Conservation (phyloP, 2,329 filamentous ascomycete genomes). For the Stachybotrys chlorohalonatus region DNA sequence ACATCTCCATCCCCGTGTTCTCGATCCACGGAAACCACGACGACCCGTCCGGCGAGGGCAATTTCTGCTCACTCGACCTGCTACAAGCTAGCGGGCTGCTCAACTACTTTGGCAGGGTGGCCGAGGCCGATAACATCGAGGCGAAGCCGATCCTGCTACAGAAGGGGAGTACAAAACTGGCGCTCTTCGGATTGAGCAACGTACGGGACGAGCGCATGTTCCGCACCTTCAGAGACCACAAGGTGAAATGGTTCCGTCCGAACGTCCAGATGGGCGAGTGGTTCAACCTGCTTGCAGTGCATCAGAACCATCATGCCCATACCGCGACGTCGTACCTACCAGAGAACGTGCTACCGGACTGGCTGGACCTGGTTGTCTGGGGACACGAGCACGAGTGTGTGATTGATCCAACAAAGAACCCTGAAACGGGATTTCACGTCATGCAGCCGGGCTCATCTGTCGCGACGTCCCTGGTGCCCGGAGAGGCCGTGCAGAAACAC, state of each 20-base stretch:
- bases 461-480: constrained; percentile 82
- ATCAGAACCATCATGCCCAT: constrained; percentile 92
- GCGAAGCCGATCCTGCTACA: constrained; percentile 88
- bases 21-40: constrained; percentile 98
- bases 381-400: constrained; percentile 96
- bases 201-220: constrained; percentile 93
- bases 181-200: constrained; percentile 90
- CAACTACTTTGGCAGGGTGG: constrained; percentile 91
- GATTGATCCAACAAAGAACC: constrained; percentile 75
- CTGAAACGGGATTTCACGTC: constrained; percentile 84
- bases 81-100: constrained; percentile 84
- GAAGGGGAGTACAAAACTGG: constrained; percentile 87
- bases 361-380: constrained; percentile 89
- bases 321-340: constrained; percentile 90
- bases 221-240: constrained; percentile 83
- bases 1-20: constrained; percentile 93
- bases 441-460: constrained; percentile 97
- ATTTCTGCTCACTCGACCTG: constrained; percentile 82
- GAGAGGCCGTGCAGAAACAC: constrained; percentile 85
- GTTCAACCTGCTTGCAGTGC: constrained; percentile 93
- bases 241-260: constrained; percentile 89
- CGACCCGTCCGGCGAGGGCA: constrained; percentile 92
- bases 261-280: constrained; percentile 73
- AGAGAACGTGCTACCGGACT: constrained; percentile 85
- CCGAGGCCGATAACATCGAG: constrained; percentile 91